Evolutionary conservation across 306 rosid species (phyloP), one percentile per base, ranked within the genome.

Genomic region (Biancaea sappan): DNA sequence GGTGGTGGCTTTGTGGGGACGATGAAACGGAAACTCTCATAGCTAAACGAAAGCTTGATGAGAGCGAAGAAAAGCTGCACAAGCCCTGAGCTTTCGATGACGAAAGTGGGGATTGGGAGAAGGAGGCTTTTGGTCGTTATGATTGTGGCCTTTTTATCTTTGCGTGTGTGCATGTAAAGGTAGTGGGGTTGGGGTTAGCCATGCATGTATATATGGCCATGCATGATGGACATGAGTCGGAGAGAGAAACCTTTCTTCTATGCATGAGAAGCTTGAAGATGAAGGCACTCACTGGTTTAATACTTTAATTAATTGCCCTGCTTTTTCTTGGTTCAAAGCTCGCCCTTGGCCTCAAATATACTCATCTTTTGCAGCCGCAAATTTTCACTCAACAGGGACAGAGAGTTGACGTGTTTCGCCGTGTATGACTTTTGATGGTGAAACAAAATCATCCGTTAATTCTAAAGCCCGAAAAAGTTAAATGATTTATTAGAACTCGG

Each of bases 1-100:
- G 86, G 66, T 66, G 86, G 66, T 71, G 78, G 80, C 10, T 34
- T 13, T 78, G 89, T 34, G 91, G 74, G 66, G 89, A 61, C 26
- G 77, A 78, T 31, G 80, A 72, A 69, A 82, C 75, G 37, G 96
- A 86, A 78, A 90, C 94, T 91, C 92, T 92, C 96, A 92, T 92
- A 35, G 69, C 86, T 84, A 24, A 53, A 29, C 12, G 21, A 59
- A 59, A 37, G 40, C 19, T 2, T 9, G 61, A 14, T 13, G 29
- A 40, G 11, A 15, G 46, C 48, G 22, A 15, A 52, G 18, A 57
- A 63, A 75, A 75, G 46, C 19, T 61, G 72, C 9, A 31, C 4
- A 29, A 28, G 2, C 4, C 28, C 52, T 18, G 43, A 24, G 18
- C 12, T 31, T 28, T 64, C 24, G 14, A 1, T 57, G 11, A 32